A percentile compares a stretch with the other conserved stretches of the same genome.
These are phyloP conservation scores for Triticum monococcum DNA, from an alignment of 176 grass and related monocot species.

Conservation along the genomic window DNA sequence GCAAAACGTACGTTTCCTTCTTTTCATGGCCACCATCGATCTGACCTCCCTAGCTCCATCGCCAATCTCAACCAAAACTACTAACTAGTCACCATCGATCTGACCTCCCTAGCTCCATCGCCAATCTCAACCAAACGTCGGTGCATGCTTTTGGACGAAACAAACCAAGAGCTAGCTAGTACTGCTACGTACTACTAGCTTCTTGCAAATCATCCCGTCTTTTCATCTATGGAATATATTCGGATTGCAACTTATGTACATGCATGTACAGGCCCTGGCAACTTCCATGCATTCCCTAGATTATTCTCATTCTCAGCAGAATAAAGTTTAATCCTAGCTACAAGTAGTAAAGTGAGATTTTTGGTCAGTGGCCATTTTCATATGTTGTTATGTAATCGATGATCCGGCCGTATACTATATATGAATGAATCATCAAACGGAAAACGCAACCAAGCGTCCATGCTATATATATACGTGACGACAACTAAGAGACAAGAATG, in stretches of 20 bases:
- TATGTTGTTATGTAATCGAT: too few species aligned
- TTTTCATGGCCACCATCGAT: slow-evolving; percentile 14
- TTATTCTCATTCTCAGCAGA: not conserved
- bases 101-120: too few species aligned
- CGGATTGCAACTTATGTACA: not conserved
- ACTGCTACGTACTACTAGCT: too few species aligned
- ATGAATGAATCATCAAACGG: not conserved
- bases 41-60: too few species aligned
- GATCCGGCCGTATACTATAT: not conserved
- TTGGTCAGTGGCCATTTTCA: not conserved
- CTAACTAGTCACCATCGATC: too few species aligned
- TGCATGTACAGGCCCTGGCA: not conserved
- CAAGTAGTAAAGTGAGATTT: not conserved
- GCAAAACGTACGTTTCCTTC: not conserved
- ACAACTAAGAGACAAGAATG: slow-evolving; percentile 36
- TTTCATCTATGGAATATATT: not conserved
- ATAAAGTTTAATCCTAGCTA: not conserved
- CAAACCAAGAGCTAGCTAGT: too few species aligned
- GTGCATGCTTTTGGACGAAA: too few species aligned
- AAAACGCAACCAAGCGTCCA: not conserved
- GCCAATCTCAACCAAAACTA: too few species aligned
- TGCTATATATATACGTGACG: not conserved
- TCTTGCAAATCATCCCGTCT: not conserved
- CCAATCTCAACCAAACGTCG: too few species aligned
- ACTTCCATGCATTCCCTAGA: not conserved